These are phyloP conservation scores for Cladophialophora bantiana DNA, from an alignment of 2,329 filamentous ascomycete genomes.

Conservation along the genomic window DNA sequence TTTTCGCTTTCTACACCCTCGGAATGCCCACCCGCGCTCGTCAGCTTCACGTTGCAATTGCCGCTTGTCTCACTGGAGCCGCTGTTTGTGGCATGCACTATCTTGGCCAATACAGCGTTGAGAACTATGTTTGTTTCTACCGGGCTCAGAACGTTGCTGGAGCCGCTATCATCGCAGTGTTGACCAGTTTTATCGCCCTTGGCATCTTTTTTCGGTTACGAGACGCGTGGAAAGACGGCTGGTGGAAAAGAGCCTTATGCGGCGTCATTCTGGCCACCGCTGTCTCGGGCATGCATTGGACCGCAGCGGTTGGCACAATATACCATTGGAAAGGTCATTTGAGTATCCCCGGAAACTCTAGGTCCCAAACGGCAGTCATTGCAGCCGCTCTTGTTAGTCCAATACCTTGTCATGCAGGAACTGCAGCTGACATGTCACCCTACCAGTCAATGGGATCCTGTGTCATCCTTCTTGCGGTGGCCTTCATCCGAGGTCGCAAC, in stretches of 20 bases:
- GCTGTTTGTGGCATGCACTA: slow-evolving; percentile 89
- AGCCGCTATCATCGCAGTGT: slow-evolving; percentile 73
- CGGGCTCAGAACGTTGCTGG: slow-evolving; percentile 66
- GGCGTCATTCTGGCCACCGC: slow-evolving; percentile 73
- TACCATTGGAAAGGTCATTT: slow-evolving; percentile 66
- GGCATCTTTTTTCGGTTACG: slow-evolving; percentile 79
- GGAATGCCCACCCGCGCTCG: slow-evolving; percentile 66
- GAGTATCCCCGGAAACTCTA: slow-evolving; percentile 30
- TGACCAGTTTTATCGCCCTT: slow-evolving; percentile 73
- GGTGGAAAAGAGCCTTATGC: slow-evolving; percentile 75
- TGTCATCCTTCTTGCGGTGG: slow-evolving; percentile 63
- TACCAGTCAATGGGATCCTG: slow-evolving; percentile 68
- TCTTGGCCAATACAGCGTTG: slow-evolving; percentile 81
- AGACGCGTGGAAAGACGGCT: slow-evolving; percentile 76
- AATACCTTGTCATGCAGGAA: slow-evolving; percentile 23
- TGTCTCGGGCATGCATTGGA: slow-evolving; percentile 89
- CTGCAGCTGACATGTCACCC: slow-evolving; percentile 23
- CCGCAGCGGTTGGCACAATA: slow-evolving; percentile 72
- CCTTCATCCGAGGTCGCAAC: slow-evolving; percentile 61
- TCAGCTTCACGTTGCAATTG: slow-evolving; percentile 65
- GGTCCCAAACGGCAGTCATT: slow-evolving; percentile 74
- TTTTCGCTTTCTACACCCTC: slow-evolving; percentile 73
- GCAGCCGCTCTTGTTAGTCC: slow-evolving; percentile 71
- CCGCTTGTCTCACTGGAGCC: slow-evolving; percentile 73
- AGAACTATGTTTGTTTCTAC: slow-evolving; percentile 75